Evolutionary conservation across 108 stramenopile species (phyloP).

Genomic region (Nitzschia sp.): DNA sequence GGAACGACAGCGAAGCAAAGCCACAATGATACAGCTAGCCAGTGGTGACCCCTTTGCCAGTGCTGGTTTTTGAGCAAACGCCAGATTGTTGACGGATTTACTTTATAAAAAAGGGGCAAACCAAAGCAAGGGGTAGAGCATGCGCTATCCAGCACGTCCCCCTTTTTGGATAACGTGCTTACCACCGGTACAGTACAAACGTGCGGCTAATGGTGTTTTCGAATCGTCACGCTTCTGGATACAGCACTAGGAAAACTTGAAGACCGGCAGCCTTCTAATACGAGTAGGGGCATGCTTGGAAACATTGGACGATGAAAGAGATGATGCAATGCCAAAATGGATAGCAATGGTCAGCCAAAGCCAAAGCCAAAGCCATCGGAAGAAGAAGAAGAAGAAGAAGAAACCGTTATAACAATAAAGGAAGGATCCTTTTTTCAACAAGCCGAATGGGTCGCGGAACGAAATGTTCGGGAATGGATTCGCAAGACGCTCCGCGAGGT

Average conservation of each 20-base stretch:
- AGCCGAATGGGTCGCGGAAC: conserved; percentile 19
- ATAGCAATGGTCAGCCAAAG: background rate
- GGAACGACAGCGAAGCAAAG: no score
- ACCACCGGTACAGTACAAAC: no score
- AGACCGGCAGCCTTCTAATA: background rate
- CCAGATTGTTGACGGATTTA: no score
- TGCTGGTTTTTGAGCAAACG: no score
- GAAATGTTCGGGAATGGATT: conserved; percentile 22
- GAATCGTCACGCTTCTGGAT: no score
- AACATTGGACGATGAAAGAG: background rate
- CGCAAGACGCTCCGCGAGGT: conserved; percentile 19
- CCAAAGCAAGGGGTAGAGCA: no score
- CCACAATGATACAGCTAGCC: no score
- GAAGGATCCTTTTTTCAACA: conserved; percentile 2
- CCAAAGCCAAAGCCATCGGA: background rate
- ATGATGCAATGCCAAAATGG: background rate
- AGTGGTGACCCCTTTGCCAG: no score
- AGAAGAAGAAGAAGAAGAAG: background rate
- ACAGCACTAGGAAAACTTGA: background rate
- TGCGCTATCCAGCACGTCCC: no score
- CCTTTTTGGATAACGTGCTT: no score
- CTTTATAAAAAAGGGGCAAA: no score
- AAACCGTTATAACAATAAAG: background rate
- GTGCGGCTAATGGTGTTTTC: no score
- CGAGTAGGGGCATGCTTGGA: background rate